Base-by-base conservation (phyloP, 108 stramenopile genomes). In the Cyclotella kingstonii region DNA sequence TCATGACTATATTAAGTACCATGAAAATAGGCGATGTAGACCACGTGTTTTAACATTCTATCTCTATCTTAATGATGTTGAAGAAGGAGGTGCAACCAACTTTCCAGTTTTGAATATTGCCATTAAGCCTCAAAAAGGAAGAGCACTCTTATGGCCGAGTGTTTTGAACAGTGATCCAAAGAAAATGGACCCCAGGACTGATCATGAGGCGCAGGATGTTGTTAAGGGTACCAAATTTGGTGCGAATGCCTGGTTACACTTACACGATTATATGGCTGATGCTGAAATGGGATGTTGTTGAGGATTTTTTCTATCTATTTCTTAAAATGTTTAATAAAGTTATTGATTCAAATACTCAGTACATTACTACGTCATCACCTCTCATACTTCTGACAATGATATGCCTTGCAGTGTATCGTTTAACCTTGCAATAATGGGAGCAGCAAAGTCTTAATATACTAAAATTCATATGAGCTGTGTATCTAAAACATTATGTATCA, bases 11-110 rank as follows among this genome's bases (percentile, higher is more conserved):
- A 75, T 78, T 34, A 53, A 63, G 6, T 23, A 31, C 9, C 76
- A 82, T 11, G 27, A 61, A 28, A 30, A 63, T 30, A 54, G 35
- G 38, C 55, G 62, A 33, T 68, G 64, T 38, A 86, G 93, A 6
- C 82, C 85, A 5, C 83, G 96, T 4, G 85, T 94, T 12, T 74
- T 86, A 50, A 91, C 89, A 5, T 78, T 91, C 52, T 84, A 84
- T 54, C 47, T 87, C 25, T 91, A 87, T 55, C 66, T 93, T 18
- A 78, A 21, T 8, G 84, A 85, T 54, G 89, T 87, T 9, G 85
- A 82, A 22, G 77, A 66, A 42, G 89, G 89, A 28, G 89, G 89
- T 34, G 66, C 54, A 8, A 72, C 65, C 7, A 59, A 43, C n/a
- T 85, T 82, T 57, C 57, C 73, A 5, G 31, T 47, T 7, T 19